Evolutionary conservation across 176 grass and related monocot genomes (phyloP).

Genomic region (Olyra latifolia): DNA sequence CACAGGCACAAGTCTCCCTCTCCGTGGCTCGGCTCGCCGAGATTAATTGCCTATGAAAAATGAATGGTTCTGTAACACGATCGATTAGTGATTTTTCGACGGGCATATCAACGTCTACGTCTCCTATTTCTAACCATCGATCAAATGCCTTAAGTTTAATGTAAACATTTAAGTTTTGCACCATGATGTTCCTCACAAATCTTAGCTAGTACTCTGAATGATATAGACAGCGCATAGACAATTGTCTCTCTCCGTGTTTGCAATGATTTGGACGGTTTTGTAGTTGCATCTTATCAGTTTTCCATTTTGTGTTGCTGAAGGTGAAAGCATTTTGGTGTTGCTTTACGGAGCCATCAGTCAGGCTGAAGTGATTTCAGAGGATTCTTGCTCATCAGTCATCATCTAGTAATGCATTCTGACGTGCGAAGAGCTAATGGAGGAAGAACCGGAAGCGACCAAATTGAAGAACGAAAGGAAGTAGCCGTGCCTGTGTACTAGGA

Average conservation of each 20-base stretch:
- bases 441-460: background rate
- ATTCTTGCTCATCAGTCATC: background rate
- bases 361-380: background rate
- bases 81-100: too few relatives aligned
- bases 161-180: too few relatives aligned
- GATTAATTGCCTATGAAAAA: background rate
- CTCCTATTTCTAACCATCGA: too few relatives aligned
- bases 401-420: background rate
- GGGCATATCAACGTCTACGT: too few relatives aligned
- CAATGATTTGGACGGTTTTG: too few relatives aligned
- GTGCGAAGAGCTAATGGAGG: background rate
- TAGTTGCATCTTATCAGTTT: background rate
- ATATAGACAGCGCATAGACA: too few relatives aligned
- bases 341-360: background rate
- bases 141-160: too few relatives aligned
- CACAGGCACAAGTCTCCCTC: background rate
- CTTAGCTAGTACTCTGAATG: too few relatives aligned
- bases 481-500: background rate
- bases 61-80: too few relatives aligned
- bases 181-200: too few relatives aligned
- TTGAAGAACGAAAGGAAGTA: background rate
- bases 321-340: background rate
- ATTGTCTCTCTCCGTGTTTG: too few relatives aligned
- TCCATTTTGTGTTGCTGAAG: background rate
- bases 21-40: background rate